These are phyloP conservation scores for Macrocystidia cucumis DNA, from an alignment of 1,284 basidiomycete genomes.

Conservation along the genomic window DNA sequence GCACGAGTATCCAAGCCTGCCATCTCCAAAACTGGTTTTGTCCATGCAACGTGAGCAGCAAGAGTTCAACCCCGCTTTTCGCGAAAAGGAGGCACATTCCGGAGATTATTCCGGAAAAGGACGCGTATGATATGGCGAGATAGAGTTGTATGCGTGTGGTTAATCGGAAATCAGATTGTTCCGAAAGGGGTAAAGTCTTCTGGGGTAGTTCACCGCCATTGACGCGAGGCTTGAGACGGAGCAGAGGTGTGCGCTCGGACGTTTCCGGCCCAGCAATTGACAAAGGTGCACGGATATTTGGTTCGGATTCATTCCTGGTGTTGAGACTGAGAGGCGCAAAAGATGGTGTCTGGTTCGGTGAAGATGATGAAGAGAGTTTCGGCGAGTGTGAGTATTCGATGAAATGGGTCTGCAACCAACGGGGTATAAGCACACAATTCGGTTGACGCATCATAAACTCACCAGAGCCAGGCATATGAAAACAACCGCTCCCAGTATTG, in stretches of 20 bases:
- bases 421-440: constrained; percentile 5
- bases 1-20: constrained; percentile 76
- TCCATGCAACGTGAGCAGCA: constrained; percentile 74
- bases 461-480: constrained; percentile 58
- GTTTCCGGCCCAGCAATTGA: no score
- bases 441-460: constrained; percentile 22
- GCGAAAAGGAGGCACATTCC: constrained; percentile 93
- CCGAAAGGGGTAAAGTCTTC: no score
- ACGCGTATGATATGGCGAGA: constrained; percentile 84
- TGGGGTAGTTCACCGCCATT: no score
- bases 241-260: constrained; percentile 54
- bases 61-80: constrained; percentile 89
- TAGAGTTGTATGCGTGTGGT: constrained; percentile 51
- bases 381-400: constrained; percentile 39
- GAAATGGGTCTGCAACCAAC: constrained; percentile 40
- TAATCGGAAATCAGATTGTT: constrained; percentile 14
- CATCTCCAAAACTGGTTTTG: constrained; percentile 86
- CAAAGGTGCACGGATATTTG: no score
- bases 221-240: no score
- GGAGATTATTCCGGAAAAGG: constrained; percentile 85
- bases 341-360: no score
- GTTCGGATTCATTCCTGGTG: no score
- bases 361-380: no score
- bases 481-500: constrained; percentile 59
- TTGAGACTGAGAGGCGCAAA: no score